These are phyloP conservation scores for Geum urbanum DNA, from an alignment of 306 rosid genomes.

Conservation along the genomic window DNA sequence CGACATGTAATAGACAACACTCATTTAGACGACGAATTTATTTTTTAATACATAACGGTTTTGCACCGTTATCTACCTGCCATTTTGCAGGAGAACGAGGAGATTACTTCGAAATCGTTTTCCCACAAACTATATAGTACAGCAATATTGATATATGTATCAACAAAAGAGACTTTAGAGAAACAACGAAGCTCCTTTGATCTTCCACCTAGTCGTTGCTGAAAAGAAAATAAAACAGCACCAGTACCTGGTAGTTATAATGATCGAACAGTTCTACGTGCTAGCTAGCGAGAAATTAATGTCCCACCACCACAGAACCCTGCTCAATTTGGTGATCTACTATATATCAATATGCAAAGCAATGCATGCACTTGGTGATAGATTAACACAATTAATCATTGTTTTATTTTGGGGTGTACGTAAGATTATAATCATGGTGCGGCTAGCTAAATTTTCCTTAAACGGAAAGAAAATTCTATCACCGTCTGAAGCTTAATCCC, in stretches of 20 bases:
- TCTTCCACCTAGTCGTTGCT: background rate
- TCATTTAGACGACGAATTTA: too few species aligned
- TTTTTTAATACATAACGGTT: too few species aligned
- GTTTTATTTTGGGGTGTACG: background rate
- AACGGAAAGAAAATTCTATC: background rate
- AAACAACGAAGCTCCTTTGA: background rate
- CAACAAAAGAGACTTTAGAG: slow-evolving; percentile 11
- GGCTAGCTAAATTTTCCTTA: background rate
- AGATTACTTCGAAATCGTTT: slow-evolving; percentile 34
- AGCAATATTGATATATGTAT: background rate
- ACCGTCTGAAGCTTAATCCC: too few species aligned
- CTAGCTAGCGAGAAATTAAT: background rate
- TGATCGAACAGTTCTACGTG: background rate
- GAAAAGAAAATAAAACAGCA: background rate
- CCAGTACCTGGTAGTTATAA: background rate
- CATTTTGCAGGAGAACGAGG: background rate
- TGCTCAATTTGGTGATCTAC: slow-evolving; percentile 19
- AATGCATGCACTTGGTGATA: background rate
- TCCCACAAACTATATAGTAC: slow-evolving; percentile 12
- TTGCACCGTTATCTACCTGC: too few species aligned
- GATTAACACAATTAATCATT: background rate
- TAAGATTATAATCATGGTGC: background rate
- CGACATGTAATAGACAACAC: too few species aligned
- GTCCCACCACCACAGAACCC: slow-evolving; percentile 54
- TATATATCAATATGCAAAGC: too few species aligned